Evolutionary conservation across 1,284 basidiomycete species (phyloP).

Genomic region (Trichosporon sp.): DNA sequence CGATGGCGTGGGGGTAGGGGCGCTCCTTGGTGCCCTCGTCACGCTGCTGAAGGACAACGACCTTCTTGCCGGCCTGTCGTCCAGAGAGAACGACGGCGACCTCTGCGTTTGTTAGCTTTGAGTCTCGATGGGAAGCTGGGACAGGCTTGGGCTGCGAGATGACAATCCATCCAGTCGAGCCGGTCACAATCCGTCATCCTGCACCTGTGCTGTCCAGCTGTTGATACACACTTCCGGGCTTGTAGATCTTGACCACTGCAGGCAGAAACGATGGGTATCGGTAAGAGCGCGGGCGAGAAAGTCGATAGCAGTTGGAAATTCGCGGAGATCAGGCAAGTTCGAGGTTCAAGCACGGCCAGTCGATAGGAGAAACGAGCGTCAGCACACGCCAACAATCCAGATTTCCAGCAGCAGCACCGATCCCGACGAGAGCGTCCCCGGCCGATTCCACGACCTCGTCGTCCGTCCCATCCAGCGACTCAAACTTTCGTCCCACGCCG

Average conservation of each 20-base stretch:
- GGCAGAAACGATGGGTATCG: not conserved
- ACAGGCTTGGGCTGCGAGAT: not conserved
- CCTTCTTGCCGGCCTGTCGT: slow-evolving; percentile 97
- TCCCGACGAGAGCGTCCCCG: not conserved
- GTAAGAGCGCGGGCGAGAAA: not conserved
- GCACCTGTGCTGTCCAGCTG: not conserved
- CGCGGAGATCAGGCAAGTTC: not conserved
- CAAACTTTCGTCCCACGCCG: not conserved
- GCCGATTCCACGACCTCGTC: not conserved
- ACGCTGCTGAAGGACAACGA: slow-evolving; percentile 89
- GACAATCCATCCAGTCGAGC: not conserved
- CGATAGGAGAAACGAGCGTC: not conserved
- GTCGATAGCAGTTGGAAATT: not conserved
- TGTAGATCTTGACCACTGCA: slow-evolving; percentile 14
- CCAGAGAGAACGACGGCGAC: slow-evolving; percentile 94
- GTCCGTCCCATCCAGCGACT: not conserved
- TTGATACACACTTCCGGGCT: slow-evolving; percentile 11
- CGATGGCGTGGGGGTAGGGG: slow-evolving; percentile 91
- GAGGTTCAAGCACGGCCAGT: not conserved
- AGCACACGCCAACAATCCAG: not conserved
- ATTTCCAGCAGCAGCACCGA: not conserved
- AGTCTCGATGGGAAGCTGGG: not conserved
- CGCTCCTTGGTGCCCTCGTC: slow-evolving; percentile 84
- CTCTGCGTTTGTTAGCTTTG: slow-evolving; percentile 63
- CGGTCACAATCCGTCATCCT: not conserved